Conservation (phyloP, 2,329 filamentous ascomycete species). For the Moelleriella libera region DNA sequence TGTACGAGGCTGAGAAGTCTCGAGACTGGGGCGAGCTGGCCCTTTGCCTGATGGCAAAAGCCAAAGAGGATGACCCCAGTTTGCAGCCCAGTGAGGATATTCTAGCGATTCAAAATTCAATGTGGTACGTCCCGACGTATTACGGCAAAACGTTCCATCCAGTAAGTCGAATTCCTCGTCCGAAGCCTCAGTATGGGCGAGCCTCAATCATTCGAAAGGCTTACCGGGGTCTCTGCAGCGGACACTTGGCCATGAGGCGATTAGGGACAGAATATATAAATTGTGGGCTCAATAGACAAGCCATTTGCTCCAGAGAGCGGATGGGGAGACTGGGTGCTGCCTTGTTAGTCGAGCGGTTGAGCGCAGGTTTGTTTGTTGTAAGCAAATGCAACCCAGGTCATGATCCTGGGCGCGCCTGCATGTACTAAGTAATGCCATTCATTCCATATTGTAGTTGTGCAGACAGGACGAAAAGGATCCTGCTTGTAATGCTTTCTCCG, state of each 20-base stretch:
- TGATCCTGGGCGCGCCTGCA: too few species aligned
- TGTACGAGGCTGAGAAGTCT: constrained; percentile 16
- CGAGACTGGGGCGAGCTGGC: constrained; percentile 29
- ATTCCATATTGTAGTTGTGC: too few species aligned
- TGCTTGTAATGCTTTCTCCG: too few species aligned
- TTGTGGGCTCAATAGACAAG: constrained; percentile 7
- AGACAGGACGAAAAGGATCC: too few species aligned
- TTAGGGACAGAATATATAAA: constrained; percentile 13
- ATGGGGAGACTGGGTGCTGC: too few species aligned
- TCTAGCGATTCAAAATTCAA: constrained; percentile 16
- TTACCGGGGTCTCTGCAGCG: constrained; percentile 9
- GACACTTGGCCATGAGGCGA: constrained; percentile 21
- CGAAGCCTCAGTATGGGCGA: not conserved
- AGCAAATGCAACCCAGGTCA: too few species aligned
- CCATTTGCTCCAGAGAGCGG: too few species aligned
- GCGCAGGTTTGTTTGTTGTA: too few species aligned
- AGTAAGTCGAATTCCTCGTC: constrained; percentile 9
- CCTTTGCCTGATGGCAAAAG: constrained; percentile 29
- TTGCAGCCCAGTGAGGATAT: constrained; percentile 15
- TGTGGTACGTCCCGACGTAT: constrained; percentile 32
- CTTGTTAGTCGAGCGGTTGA: too few species aligned
- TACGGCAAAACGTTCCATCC: constrained; percentile 32
- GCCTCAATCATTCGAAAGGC: too few species aligned
- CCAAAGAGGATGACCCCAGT: constrained; percentile 18
- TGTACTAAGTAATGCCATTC: too few species aligned